Evolutionary conservation across 2,329 filamentous ascomycete genomes (phyloP).

Genomic region (Arthrocladium fulminans): DNA sequence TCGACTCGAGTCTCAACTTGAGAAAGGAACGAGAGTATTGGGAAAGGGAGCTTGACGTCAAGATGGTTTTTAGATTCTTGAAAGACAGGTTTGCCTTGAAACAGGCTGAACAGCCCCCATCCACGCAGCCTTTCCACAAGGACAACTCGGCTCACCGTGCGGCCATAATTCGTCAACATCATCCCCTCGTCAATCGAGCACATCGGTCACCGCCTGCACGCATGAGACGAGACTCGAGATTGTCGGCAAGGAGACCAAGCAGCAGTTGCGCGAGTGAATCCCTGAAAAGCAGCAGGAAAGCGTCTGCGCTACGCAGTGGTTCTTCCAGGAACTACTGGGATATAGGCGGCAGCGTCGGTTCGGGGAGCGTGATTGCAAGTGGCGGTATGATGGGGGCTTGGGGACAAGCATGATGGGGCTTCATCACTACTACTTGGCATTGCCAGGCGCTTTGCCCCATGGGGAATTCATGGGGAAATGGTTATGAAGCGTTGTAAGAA

Average conservation of each 20-base stretch:
- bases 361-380: slow-evolving; percentile 60
- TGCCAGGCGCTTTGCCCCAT: no score
- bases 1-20: slow-evolving; percentile 28
- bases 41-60: slow-evolving; percentile 85
- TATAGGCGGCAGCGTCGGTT: slow-evolving; percentile 70
- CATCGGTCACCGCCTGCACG: slow-evolving; percentile 44
- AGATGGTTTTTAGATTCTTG: slow-evolving; percentile 83
- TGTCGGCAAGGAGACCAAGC: slow-evolving; percentile 40
- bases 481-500: no score
- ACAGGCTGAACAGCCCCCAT: slow-evolving; percentile 33
- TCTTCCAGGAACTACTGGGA: slow-evolving; percentile 89
- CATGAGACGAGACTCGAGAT: slow-evolving; percentile 28
- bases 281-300: slow-evolving; percentile 61
- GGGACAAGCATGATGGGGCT: slow-evolving; percentile 55
- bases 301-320: slow-evolving; percentile 46
- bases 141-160: slow-evolving; percentile 66
- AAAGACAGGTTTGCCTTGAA: slow-evolving; percentile 56
- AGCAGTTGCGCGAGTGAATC: slow-evolving; percentile 83
- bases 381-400: slow-evolving; percentile 62
- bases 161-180: slow-evolving; percentile 77
- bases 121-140: slow-evolving; percentile 36
- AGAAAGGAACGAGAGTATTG: slow-evolving; percentile 67
- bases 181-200: slow-evolving; percentile 64
- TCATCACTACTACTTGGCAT: no score
- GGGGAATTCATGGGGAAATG: no score